Percentiles rank a stretch among this genome's conserved stretches.
These are phyloP conservation scores for Aegilops speltoides DNA, from an alignment of 176 grass and related monocot genomes.

Conservation along the genomic window DNA sequence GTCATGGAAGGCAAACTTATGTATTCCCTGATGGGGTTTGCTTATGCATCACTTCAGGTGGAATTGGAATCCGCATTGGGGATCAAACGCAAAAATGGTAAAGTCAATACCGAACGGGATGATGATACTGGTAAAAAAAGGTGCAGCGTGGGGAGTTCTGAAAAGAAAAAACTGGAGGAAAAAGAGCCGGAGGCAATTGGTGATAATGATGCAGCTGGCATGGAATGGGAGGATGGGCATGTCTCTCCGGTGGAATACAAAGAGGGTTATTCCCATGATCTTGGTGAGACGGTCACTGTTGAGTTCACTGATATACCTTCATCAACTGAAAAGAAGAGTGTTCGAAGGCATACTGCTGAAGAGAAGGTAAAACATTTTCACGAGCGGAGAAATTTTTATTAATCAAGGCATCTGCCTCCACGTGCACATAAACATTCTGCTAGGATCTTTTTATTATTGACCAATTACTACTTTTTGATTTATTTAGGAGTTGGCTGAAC, in stretches of 20 bases:
- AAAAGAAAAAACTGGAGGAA: conserved; percentile 29
- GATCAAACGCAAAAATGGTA: conserved; percentile 32
- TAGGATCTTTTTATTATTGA: not conserved
- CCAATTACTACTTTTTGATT: conserved; percentile 8
- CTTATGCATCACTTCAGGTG: conserved; percentile 29
- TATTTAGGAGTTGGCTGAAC: conserved; percentile 81
- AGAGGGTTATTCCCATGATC: conserved; percentile 54
- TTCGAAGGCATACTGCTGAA: conserved; percentile 61
- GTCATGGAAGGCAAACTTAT: not conserved
- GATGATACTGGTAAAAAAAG: conserved; percentile 26
- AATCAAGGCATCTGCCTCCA: not conserved
- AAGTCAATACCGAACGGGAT: conserved; percentile 16
- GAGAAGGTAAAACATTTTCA: conserved; percentile 61
- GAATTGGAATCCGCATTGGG: conserved; percentile 17
- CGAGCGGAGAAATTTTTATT: not conserved
- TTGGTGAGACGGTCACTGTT: conserved; percentile 62
- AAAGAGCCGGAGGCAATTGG: not conserved
- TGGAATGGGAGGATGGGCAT: conserved; percentile 93
- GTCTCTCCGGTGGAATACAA: conserved; percentile 39
- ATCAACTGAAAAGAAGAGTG: conserved; percentile 55
- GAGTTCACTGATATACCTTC: conserved; percentile 77
- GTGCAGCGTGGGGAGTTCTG: not conserved
- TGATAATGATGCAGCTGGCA: conserved; percentile 39
- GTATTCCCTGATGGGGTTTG: not conserved
- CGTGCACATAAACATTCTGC: not conserved